These are phyloP conservation scores for Taphrina deformans DNA, from an alignment of 1,139 yeast genomes.

Conservation along the genomic window DNA sequence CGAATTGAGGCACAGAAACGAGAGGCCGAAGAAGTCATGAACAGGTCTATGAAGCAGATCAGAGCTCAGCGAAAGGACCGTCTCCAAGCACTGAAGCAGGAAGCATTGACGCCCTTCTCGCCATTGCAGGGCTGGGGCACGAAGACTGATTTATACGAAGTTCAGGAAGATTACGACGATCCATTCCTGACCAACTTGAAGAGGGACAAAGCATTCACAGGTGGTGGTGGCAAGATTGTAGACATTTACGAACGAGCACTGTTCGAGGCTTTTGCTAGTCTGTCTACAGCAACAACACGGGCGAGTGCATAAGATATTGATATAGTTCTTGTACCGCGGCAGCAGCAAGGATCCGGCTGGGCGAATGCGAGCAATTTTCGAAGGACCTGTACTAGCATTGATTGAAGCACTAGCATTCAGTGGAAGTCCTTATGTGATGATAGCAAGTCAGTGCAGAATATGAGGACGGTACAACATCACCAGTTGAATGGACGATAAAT, in stretches of 20 bases:
- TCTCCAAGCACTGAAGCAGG: constrained; percentile 50
- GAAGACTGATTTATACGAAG: constrained; percentile 50
- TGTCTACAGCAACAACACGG: constrained; percentile 42
- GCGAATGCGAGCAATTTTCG: no score
- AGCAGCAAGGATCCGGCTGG: no score
- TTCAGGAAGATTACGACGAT: constrained; percentile 58
- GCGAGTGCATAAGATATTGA: background rate
- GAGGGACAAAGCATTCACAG: constrained; percentile 67
- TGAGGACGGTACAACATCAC: no score
- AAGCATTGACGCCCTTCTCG: constrained; percentile 68
- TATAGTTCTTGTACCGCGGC: no score
- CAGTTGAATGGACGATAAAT: no score
- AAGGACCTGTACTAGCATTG: no score
- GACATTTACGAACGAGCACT: constrained; percentile 72
- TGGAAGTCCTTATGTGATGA: no score
- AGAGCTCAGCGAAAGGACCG: constrained; percentile 22
- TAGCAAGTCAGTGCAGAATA: no score
- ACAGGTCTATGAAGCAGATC: constrained; percentile 22
- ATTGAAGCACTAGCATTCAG: no score
- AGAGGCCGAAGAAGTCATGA: constrained; percentile 57
- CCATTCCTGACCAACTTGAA: constrained; percentile 59
- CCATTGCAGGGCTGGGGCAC: constrained; percentile 92
- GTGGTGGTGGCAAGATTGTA: constrained; percentile 79
- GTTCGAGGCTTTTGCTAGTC: constrained; percentile 85
- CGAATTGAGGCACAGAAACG: constrained; percentile 50